phyloP scores from a whole-genome alignment of 23 red algal species.

The Chondrus crispus region DNA sequence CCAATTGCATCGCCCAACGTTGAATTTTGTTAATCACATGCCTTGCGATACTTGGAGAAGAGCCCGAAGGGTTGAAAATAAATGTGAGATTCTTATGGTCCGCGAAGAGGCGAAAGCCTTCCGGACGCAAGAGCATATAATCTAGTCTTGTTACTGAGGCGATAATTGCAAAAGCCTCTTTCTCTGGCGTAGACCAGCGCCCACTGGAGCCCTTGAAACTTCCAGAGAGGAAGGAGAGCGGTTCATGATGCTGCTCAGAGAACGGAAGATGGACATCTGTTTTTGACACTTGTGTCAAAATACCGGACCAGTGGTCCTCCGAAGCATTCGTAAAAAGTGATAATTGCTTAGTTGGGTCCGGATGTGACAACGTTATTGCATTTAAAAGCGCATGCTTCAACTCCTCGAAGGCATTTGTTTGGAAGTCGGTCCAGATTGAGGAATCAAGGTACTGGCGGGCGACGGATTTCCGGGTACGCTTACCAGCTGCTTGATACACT shows the following conservation, averaged over 20 bases:
- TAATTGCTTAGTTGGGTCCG: not conserved
- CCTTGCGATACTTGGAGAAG: not conserved
- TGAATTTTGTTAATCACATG: not conserved
- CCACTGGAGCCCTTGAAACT: not conserved
- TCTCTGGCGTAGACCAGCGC: not conserved
- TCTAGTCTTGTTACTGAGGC: not conserved
- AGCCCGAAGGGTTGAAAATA: not conserved
- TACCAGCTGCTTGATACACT: not conserved
- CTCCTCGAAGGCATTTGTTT: not conserved
- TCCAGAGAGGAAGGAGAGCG: not conserved
- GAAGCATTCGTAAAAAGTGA: not conserved
- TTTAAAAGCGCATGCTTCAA: not conserved
- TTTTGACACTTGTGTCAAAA: not conserved
- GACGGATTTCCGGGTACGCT: not conserved
- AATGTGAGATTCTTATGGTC: not conserved
- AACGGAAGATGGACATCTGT: not conserved
- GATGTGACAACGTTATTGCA: not conserved
- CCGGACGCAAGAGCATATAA: not conserved
- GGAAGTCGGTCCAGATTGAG: not conserved
- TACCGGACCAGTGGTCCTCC: not conserved
- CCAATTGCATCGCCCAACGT: not conserved
- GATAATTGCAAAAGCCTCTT: not conserved
- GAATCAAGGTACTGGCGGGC: not conserved
- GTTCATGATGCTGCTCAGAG: not conserved
- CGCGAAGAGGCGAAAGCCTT: not conserved